Evolutionary conservation across 169 alveolate species (phyloP), one percentile per base, ranked within the genome.

Genomic region (Plasmodium cynomolgi): DNA sequence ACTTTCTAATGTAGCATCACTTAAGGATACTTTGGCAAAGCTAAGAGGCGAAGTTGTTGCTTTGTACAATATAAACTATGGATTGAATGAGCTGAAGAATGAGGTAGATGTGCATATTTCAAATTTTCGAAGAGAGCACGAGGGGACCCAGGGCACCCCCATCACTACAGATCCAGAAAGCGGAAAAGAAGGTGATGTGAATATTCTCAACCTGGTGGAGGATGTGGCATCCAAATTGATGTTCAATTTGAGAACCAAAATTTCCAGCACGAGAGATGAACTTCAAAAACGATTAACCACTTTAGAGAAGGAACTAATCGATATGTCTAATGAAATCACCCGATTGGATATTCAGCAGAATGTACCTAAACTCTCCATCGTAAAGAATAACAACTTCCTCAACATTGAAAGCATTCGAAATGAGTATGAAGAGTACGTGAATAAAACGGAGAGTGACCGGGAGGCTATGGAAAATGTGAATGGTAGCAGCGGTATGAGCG

Each of bases 381-480:
- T 37, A 9, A 80, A 80, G 11, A 74, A 84, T 33, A 44, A 84
- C 47, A 72, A 23, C 13, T 39, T 84, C 54, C 79, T 84, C n/a
- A 84, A 71, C 77, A 44, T 71, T 15, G 83, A 72, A 15, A 72
- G 79, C 8, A 71, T 84, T 17, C 50, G 73, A 2, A 44, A 26
- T 33, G 92, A 84, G 54, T 84, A 84, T 84, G 72, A 72, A 15
- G 92, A 84, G n/a, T 84, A 72, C 37, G 68, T 84, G 50, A 31
- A 23, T 9, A 34, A n/a, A 47, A 3, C 17, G 15, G 26, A 56
- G 6, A 58, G 1, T 2, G 44, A 3, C 20, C 17, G 8, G 20
- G 74, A 81, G 4, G 50, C 47, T 23, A 44, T 23, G 17, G 58
- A 39, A 0, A 34, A 23, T 0, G 72, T 1, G 20, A 75, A 9